Base-by-base conservation (phyloP, 306 rosid species). In the Quercus cerris region DNA sequence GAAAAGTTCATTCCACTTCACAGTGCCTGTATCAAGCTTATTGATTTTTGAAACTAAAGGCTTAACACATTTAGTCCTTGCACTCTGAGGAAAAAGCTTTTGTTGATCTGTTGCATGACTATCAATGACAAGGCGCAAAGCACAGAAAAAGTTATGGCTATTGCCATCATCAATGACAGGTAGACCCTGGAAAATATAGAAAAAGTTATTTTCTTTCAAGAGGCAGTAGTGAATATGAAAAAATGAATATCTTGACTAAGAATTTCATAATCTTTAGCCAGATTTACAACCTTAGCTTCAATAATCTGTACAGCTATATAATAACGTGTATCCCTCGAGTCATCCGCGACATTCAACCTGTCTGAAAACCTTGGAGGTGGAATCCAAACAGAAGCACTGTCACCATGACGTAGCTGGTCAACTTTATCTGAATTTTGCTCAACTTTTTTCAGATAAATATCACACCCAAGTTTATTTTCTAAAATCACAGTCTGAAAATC, bases 21-120 rank as follows among this genome's bases (percentile, higher is more conserved):
- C 97, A 51, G 85, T 83, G 88, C 98, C 97, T 85, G 87, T 91
- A 77, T 75, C 85, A 68, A 61, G 28, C 69, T 81, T 70, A 76
- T 83, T 56, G 75, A 56, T 54, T 82, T 83, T 82, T 9, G 87
- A 87, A 82, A 90, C 76, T 30, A 80, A 59, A 77, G 99, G 98
- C 78, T 91, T 93, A 49, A 91, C 98, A 82, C 99, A 93, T 87
- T 91, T 93, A 35, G 99, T 95, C 88, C 99, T 93, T 64, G 98
- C 98, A 79, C 98, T 95, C 87, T 95, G 99, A 75, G 99, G 99
- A 87, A 95, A 95, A 79, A 95, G 96, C 84, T 88, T 93, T 84
- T 93, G 98, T 75, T 93, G 99, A 61, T 94, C 99, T 55, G 92
- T 81, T n/a, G 89, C 90, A 77, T 95, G 98, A 79, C 83, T 84